Conservation (phyloP, 176 grass and related monocot species). For the Leersia perrieri region DNA sequence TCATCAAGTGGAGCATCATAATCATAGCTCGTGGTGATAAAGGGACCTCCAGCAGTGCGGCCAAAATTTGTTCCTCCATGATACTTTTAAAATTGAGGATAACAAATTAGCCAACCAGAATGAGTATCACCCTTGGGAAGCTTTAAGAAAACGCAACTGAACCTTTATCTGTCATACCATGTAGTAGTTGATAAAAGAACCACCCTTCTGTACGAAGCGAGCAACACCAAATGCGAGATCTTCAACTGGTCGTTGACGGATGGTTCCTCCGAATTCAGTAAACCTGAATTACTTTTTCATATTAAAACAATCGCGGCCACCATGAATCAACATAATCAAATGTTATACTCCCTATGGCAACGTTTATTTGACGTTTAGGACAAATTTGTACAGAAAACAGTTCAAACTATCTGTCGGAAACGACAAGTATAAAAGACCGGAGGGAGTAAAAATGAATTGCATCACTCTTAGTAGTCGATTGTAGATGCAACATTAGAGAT, state of each 20-base stretch:
- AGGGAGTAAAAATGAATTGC: neutral
- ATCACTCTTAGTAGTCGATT: neutral
- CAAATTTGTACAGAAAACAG: no score
- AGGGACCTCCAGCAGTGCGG: constrained; percentile 95
- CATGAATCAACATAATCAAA: neutral
- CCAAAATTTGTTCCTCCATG: constrained; percentile 99
- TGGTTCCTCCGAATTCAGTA: constrained; percentile 91
- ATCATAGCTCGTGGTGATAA: constrained; percentile 98
- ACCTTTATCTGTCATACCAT: constrained; percentile 57
- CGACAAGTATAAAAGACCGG: no score
- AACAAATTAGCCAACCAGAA: constrained; percentile 7
- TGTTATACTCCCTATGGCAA: no score
- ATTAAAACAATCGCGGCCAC: neutral
- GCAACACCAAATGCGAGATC: constrained; percentile 93
- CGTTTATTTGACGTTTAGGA: no score
- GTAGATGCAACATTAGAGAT: constrained; percentile 3
- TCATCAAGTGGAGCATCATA: constrained; percentile 99
- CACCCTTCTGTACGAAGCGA: constrained; percentile 97
- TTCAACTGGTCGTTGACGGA: constrained; percentile 82
- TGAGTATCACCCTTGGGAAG: constrained; percentile 4
- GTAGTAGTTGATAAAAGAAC: constrained; percentile 99
- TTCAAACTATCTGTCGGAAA: no score
- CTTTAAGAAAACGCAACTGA: neutral
- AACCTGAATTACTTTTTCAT: constrained; percentile 59
- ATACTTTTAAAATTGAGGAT: constrained; percentile 60